phyloP scores from a whole-genome alignment of 257 asterid genomes.

The Coffea canephora region DNA sequence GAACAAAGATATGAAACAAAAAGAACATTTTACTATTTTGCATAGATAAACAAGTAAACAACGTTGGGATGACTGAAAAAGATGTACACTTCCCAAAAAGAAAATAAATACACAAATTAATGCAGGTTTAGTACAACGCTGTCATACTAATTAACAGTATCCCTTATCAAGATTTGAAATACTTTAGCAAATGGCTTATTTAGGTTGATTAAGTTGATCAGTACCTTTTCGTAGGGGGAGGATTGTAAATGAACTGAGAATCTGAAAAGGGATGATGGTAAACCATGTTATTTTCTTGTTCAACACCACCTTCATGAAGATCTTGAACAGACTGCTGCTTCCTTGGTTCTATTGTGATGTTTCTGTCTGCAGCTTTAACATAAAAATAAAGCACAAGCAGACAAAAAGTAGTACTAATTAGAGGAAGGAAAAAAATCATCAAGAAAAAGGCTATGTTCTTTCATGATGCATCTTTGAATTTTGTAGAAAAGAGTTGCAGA shows the following conservation, averaged over 20 bases:
- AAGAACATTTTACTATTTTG: background rate
- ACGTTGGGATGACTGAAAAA: background rate
- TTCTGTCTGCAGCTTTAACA: constrained; percentile 28
- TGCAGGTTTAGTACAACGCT: constrained; percentile 19
- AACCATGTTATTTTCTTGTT: constrained; percentile 11
- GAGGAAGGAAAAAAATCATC: too few species aligned
- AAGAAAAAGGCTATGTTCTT: background rate
- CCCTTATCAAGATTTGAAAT: constrained; percentile 34
- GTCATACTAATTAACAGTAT: background rate
- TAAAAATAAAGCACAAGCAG: constrained; percentile 3
- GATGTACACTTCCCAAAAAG: too few species aligned
- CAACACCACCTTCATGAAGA: constrained; percentile 16
- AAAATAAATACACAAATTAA: background rate
- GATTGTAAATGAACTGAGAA: constrained; percentile 16
- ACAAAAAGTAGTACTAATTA: background rate
- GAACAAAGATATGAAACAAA: constrained; percentile 10
- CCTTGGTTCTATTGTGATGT: constrained; percentile 34
- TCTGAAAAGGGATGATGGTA: constrained; percentile 20
- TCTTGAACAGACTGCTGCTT: constrained; percentile 10
- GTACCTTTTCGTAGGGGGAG: constrained; percentile 57
- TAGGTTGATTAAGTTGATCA: too few species aligned
- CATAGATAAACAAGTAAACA: background rate
- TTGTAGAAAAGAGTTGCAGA: background rate
- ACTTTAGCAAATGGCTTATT: background rate
- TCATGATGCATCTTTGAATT: background rate